Percentiles rank a stretch among this genome's conserved stretches.
Conservation (phyloP, 2,329 filamentous ascomycete genomes). For the Polytolypa hystricis region DNA sequence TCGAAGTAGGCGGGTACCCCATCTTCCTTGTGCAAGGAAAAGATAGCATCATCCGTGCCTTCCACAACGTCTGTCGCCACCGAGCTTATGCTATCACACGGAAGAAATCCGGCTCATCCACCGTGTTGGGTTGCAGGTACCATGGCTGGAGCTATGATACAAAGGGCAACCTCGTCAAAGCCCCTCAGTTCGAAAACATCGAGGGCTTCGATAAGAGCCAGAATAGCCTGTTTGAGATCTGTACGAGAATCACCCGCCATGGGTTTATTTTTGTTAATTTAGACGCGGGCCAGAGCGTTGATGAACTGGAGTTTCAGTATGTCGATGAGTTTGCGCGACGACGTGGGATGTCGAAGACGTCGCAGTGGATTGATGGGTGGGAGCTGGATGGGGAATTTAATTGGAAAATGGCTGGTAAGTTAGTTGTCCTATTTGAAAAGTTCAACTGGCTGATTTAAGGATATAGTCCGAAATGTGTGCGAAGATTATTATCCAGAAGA, state of each 20-base stretch:
- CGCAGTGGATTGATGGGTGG: constrained; percentile 19
- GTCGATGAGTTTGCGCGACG: constrained; percentile 11
- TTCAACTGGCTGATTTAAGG: too few species aligned
- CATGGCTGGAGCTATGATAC: constrained; percentile 54
- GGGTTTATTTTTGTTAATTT: constrained; percentile 22
- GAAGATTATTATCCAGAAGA: too few species aligned
- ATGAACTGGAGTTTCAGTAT: constrained; percentile 4
- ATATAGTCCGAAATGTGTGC: too few species aligned
- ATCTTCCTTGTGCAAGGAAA: constrained; percentile 45
- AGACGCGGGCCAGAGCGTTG: constrained; percentile 7
- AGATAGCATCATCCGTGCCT: constrained; percentile 43
- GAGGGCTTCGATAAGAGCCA: constrained; percentile 45
- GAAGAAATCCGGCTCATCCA: constrained; percentile 39
- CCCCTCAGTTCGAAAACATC: constrained; percentile 47
- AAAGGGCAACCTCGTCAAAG: constrained; percentile 48
- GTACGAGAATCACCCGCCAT: constrained; percentile 13
- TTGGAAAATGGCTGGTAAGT: constrained; percentile 24
- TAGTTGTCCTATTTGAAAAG: background rate
- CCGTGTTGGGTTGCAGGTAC: constrained; percentile 48
- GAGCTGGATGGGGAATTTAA: constrained; percentile 21
- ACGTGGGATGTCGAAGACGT: constrained; percentile 8
- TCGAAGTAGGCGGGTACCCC: constrained; percentile 45
- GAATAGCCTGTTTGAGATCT: constrained; percentile 42
- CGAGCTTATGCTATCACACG: constrained; percentile 46
- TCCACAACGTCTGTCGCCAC: constrained; percentile 54